These are phyloP conservation scores for Nyctanthes arbortristis DNA, from an alignment of 257 asterid species.

Conservation along the genomic window DNA sequence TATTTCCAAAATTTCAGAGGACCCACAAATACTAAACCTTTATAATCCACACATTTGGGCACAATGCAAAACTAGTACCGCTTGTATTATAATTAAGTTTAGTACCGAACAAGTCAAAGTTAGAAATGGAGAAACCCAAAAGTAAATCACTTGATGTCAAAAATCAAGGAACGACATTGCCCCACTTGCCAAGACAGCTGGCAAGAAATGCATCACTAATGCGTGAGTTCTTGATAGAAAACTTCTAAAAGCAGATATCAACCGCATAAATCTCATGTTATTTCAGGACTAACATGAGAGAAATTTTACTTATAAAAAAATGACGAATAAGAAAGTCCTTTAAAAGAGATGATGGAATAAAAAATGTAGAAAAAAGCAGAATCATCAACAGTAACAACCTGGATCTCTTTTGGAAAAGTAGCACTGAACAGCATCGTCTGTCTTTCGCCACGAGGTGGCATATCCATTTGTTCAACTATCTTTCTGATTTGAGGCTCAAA, in stretches of 20 bases:
- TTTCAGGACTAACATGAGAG: not conserved
- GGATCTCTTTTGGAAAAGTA: slow-evolving; percentile 88
- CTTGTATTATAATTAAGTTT: no score
- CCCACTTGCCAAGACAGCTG: slow-evolving; percentile 10
- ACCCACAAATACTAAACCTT: no score
- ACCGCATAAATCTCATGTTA: not conserved
- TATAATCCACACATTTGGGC: no score
- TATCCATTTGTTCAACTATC: slow-evolving; percentile 92
- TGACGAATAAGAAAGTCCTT: not conserved
- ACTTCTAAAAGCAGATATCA: not conserved
- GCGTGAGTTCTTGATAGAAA: not conserved
- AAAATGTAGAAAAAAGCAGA: slow-evolving; percentile 14
- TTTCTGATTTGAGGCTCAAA: slow-evolving; percentile 95
- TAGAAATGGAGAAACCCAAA: not conserved
- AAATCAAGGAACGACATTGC: slow-evolving; percentile 11
- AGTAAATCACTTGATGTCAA: not conserved
- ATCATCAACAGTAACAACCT: slow-evolving; percentile 44
- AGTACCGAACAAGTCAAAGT: not conserved
- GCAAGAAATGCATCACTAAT: not conserved
- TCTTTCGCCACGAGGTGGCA: slow-evolving; percentile 88
- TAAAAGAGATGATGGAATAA: not conserved
- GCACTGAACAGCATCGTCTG: slow-evolving; percentile 95
- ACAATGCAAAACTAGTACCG: no score
- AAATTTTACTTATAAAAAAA: not conserved
- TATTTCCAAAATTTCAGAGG: no score